Base-by-base conservation (phyloP, 192 early-diverging fungal species). In the Linnemannia zychae region DNA sequence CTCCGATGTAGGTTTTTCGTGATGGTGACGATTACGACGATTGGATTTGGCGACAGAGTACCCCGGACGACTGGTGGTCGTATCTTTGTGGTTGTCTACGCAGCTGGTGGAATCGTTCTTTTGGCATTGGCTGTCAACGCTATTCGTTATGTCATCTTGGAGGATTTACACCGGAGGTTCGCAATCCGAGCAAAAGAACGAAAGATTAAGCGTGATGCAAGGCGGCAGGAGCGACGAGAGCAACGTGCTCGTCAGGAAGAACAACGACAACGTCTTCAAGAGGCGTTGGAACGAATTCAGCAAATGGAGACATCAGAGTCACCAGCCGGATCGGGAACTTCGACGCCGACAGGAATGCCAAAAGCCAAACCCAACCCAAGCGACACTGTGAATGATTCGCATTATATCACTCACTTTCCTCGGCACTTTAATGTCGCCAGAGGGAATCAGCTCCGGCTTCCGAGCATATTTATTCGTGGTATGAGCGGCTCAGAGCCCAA, bases 131-230 rank as follows among this genome's bases (percentile, higher is more conserved):
- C 60, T 16, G 67, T 84, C 15, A 84, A 78, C 48, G 48, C 77
- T 1, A 84, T 84, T 48, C 82, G 82, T n/a, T 84, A 84, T 75
- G 82, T 84, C 36, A 78, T 84, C 1, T n/a, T 78, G 60, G 82
- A 84, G 34, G 75, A 79, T 20, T 36, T 75, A 17, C 77, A 84
- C 28, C 50, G 77, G n/a, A 52, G 77, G 31, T 84, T 75, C 28
- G 50, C 75, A 18, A 33, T 53, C 36, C 76, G 47, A 6, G 73
- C 77, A 33, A 78, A 75, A 33, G 67, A 69, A 24, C 76, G 82
- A 33, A 78, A 79, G 20, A 73, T 72, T 20, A 71, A 75, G n/a
- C 71, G 81, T 9, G 65, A 74, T 7, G 76, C 67, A 12, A 31
- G 76, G 47, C 76, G 81, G 28, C 44, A 20, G 22, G 57, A 83